Conservation (phyloP, 805 yeast species). For the Yarrowia sp. region DNA sequence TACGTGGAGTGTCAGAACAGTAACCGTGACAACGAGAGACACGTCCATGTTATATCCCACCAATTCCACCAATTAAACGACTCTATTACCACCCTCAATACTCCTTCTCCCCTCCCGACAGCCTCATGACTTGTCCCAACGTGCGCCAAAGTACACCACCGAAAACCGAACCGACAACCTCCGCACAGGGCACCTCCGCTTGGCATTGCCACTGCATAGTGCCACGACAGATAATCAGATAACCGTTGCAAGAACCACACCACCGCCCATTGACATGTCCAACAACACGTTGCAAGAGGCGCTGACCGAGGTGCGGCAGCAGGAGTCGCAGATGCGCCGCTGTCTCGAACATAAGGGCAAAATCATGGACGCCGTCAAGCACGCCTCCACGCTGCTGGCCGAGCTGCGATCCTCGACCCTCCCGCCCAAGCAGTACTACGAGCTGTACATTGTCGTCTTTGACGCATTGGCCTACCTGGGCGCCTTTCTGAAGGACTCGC, state of each 20-base stretch:
- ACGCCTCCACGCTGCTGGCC: constrained; percentile 75
- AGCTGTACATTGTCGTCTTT: constrained; percentile 75
- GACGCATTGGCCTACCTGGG: constrained; percentile 76
- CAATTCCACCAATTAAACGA: too few species aligned
- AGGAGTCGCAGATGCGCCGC: constrained; percentile 71
- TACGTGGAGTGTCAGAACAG: too few species aligned
- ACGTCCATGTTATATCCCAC: too few species aligned
- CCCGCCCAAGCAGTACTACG: constrained; percentile 91
- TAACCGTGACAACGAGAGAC: too few species aligned
- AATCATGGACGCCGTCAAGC: constrained; percentile 83
- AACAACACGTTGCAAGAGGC: constrained; percentile 35
- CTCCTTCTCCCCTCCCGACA: too few species aligned
- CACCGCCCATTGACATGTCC: constrained; percentile 8
- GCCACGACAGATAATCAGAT: constrained; percentile 21
- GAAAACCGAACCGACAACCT: background rate
- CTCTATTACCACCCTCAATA: too few species aligned
- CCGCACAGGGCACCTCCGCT: background rate
- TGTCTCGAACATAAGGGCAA: constrained; percentile 65
- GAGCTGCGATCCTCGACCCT: constrained; percentile 75
- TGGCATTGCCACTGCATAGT: constrained; percentile 20
- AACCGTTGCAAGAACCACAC: background rate
- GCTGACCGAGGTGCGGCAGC: constrained; percentile 57
- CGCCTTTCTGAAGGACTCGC: constrained; percentile 60
- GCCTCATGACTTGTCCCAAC: too few species aligned
- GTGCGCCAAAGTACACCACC: too few species aligned